phyloP scores from a whole-genome alignment of 2,329 filamentous ascomycete genomes.

The Didymosphaeria variabile region DNA sequence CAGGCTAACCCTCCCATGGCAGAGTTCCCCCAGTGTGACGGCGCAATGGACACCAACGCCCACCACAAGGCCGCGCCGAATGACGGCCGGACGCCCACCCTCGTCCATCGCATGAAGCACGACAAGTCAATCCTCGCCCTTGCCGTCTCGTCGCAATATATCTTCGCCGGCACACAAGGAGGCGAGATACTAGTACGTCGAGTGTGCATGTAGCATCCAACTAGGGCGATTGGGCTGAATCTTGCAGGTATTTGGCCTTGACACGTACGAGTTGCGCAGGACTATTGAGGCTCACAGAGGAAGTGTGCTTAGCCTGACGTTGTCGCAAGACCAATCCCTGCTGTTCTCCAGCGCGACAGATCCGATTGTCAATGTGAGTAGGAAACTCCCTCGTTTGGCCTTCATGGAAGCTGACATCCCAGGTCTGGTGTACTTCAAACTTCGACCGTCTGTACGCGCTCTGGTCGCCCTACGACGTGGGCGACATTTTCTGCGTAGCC shows the following conservation, averaged over 20 bases:
- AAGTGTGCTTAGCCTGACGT: conserved; percentile 84
- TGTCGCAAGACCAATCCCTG: conserved; percentile 77
- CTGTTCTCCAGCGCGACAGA: conserved; percentile 95
- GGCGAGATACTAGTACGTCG: conserved; percentile 80
- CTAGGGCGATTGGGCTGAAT: conserved; percentile 23
- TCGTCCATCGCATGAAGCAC: conserved; percentile 79
- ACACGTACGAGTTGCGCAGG: conserved; percentile 81
- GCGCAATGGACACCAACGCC: conserved; percentile 29
- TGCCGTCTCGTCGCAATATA: conserved; percentile 78
- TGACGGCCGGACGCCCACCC: conserved; percentile 60
- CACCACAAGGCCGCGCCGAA: conserved; percentile 14
- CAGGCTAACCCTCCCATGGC: conserved; percentile 42
- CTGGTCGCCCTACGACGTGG: conserved; percentile 92
- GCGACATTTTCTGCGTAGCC: conserved; percentile 94
- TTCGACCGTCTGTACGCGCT: conserved; percentile 85
- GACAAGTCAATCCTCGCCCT: conserved; percentile 83
- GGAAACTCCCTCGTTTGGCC: neutral
- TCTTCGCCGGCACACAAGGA: conserved; percentile 92
- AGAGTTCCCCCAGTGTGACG: conserved; percentile 37
- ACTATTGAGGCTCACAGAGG: conserved; percentile 90
- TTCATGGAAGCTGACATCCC: conserved; percentile 20
- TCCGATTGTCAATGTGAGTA: conserved; percentile 80
- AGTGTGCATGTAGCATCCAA: too few relatives aligned
- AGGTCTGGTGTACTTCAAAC: conserved; percentile 82
- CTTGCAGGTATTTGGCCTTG: conserved; percentile 78